Conservation (phyloP, 352 stramenopile genomes). For the Pythium insidiosum region DNA sequence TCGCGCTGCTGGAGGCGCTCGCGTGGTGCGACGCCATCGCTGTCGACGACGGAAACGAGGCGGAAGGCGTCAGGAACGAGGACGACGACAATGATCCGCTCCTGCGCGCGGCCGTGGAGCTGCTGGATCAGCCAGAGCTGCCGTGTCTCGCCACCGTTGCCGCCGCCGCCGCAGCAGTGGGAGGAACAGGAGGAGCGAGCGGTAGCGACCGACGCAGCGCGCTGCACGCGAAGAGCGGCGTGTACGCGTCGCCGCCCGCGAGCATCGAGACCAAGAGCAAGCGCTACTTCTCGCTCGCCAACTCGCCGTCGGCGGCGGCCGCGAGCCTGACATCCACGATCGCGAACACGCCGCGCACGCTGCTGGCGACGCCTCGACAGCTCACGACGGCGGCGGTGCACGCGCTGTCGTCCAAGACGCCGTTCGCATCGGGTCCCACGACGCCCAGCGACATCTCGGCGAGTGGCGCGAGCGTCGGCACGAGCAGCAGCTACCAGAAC, state of each 20-base stretch:
- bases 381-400: constrained; percentile 73
- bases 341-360: constrained; percentile 48
- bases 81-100: not conserved
- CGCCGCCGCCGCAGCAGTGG: constrained; percentile 1
- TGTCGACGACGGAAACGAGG: too few relatives aligned
- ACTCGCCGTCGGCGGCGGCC: constrained; percentile 51
- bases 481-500: not conserved
- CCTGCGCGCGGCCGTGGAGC: constrained; percentile 2
- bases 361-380: constrained; percentile 61
- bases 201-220: constrained; percentile 6
- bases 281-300: constrained; percentile 49
- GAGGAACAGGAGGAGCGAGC: constrained; percentile 1
- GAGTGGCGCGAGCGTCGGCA: not conserved
- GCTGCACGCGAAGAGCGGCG: constrained; percentile 41
- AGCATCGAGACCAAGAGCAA: constrained; percentile 58
- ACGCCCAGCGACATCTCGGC: constrained; percentile 8
- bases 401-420: constrained; percentile 68
- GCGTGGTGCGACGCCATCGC: constrained; percentile 45
- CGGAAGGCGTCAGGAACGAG: too few relatives aligned
- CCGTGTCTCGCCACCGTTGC: not conserved
- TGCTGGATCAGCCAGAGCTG: constrained; percentile 5
- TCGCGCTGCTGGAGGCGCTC: constrained; percentile 60
- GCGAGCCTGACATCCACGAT: constrained; percentile 65
- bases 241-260: constrained; percentile 56
- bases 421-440: constrained; percentile 34